Evolutionary conservation across 225 moss, liverwort and hornwort genomes (phyloP).

Genomic region (Neckera pumila): DNA sequence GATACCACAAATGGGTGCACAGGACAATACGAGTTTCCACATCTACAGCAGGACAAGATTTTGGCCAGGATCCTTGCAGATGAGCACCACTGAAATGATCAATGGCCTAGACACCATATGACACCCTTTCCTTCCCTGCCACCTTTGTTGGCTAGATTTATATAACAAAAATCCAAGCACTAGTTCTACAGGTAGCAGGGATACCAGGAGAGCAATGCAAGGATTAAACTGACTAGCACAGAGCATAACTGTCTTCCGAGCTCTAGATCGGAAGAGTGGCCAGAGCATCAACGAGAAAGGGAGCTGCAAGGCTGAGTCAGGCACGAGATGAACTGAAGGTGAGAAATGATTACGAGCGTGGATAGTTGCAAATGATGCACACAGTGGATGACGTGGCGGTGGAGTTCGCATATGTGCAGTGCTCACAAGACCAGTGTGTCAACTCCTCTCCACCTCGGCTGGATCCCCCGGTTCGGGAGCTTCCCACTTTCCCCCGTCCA

Average conservation of each 20-base stretch:
- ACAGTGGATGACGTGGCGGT: slow-evolving; percentile 21
- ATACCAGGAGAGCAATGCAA: slow-evolving; percentile 7
- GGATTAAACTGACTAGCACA: slow-evolving; percentile 8
- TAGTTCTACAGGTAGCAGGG: not conserved
- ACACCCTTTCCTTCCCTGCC: not conserved
- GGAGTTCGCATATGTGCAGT: slow-evolving; percentile 54
- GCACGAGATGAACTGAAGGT: not conserved
- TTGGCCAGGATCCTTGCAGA: not conserved
- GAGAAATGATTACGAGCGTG: slow-evolving; percentile 13
- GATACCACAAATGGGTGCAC: not conserved
- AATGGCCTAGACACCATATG: slow-evolving; percentile 1
- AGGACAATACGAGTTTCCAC: not conserved
- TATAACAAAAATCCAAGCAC: slow-evolving; percentile 18
- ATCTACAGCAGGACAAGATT: not conserved
- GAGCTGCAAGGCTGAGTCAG: not conserved
- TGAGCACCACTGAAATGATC: not conserved
- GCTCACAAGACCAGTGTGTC: slow-evolving; percentile 60
- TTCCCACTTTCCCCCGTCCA: slow-evolving; percentile 42
- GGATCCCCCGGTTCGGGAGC: slow-evolving; percentile 26
- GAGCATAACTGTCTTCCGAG: not conserved
- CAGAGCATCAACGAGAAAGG: not conserved
- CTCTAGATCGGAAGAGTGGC: not conserved
- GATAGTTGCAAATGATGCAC: slow-evolving; percentile 55
- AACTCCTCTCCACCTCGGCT: slow-evolving; percentile 42
- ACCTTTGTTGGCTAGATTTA: slow-evolving; percentile 18